Evolutionary conservation across 441 rosid genomes (phyloP), one percentile per base, ranked within the genome.

Genomic region (Viola pubescens): DNA sequence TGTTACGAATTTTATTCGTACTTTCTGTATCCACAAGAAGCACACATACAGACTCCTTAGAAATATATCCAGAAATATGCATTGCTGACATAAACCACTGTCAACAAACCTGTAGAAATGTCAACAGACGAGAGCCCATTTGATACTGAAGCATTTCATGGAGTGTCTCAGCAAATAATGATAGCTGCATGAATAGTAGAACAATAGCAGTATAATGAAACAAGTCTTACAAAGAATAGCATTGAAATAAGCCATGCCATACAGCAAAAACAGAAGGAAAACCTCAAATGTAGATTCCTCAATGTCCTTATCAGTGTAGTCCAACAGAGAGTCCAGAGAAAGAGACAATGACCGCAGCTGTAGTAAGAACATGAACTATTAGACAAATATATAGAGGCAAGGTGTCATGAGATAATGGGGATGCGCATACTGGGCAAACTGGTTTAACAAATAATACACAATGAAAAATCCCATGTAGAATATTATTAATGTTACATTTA

Each of bases 221-320:
- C 16, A 63, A 19, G 37, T 38, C 14, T 19, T 55, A 61, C 39
- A 40, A 26, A 34, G 43, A 4, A 7, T 43, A n/a, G 48, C 41
- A 40, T 2, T 48, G 41, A 34, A 7, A 9, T 38, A 43, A 48
- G 39, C 43, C 41, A 46, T 50, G 12, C 39, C 46, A 46, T 14
- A 48, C 14, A 42, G 39, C 66, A 49, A 19, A 12, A 48, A 40
- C 6, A 53, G 4, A 60, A 60, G 61, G 65, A 64, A 62, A 72
- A 82, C 99, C 97, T 90, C 97, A 76, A 90, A 88, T 66, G 90
- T 81, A 14, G 97, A 79, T 77, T 94, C 97, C 54, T 90, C 97
- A 53, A 81, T 69, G 63, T 90, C 95, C 80, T 85, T 85, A 62
- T 87, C 95, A 65, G 86, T 77, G 79, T 94, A 94, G 63, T 85